Evolutionary conservation across 2,329 filamentous ascomycete genomes (phyloP).

Genomic region (Raffaelea deltoideospora): DNA sequence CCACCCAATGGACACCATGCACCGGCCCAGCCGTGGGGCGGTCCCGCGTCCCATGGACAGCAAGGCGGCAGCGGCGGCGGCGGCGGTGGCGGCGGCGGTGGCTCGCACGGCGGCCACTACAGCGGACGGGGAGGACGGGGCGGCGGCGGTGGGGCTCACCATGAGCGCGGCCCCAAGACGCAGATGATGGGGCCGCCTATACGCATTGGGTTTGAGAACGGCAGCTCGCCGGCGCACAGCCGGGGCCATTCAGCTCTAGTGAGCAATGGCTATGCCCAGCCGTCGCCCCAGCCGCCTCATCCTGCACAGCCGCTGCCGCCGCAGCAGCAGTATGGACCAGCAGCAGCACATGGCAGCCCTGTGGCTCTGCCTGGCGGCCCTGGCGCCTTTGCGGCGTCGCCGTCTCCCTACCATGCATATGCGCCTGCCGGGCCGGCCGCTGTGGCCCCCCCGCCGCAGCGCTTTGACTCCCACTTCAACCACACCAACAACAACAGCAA

Average conservation of each 20-base stretch:
- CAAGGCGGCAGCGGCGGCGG: constrained; percentile 3
- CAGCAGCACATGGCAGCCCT: constrained; percentile 12
- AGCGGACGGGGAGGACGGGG: constrained; percentile 26
- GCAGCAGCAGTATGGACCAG: constrained; percentile 15
- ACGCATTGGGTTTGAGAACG: constrained; percentile 34
- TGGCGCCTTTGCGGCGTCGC: constrained; percentile 14
- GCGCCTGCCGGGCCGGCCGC: constrained; percentile 20
- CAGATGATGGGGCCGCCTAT: constrained; percentile 38
- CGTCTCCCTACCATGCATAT: constrained; percentile 21
- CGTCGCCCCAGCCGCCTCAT: constrained; percentile 10
- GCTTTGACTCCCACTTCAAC: constrained; percentile 16
- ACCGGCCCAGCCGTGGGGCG: constrained; percentile 11
- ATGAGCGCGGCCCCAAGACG: constrained; percentile 21
- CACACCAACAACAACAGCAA: constrained; percentile 6
- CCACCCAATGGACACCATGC: constrained; percentile 11
- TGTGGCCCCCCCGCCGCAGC: constrained; percentile 12
- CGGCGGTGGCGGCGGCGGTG: too few species aligned
- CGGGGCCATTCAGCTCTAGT: constrained; percentile 29
- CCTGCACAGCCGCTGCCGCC: too few species aligned
- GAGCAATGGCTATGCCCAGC: constrained; percentile 25
- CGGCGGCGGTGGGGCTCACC: constrained; percentile 23
- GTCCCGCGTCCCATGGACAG: constrained; percentile 13
- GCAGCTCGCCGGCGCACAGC: constrained; percentile 13
- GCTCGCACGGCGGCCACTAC: constrained; percentile 13
- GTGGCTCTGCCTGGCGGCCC: constrained; percentile 10